A percentile compares a stretch with the other conserved stretches of the same genome.
Conservation (phyloP, 23 red algal species). For the Gracilaria vermiculophylla region DNA sequence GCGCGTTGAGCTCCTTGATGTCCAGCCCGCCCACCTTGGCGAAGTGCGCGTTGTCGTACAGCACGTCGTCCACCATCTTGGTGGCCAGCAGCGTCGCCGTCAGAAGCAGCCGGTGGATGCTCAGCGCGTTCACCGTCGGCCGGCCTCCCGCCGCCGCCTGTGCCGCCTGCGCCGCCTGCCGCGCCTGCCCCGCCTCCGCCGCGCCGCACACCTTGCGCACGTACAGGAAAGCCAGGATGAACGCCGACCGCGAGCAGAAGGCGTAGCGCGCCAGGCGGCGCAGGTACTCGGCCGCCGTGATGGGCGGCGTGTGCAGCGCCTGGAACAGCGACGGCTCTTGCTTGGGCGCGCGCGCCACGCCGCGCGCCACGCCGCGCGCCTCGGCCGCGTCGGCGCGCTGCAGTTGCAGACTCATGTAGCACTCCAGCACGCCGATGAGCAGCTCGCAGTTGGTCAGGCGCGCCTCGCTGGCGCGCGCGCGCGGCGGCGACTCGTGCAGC, state of each 20-base stretch:
- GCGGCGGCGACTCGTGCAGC: neutral
- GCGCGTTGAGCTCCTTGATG: constrained; percentile 60
- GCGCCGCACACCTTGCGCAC: constrained; percentile 4
- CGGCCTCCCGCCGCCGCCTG: too few species aligned
- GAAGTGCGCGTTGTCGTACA: constrained; percentile 82
- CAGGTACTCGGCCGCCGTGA: constrained; percentile 48
- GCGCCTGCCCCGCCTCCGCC: too few species aligned
- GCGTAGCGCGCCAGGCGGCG: constrained; percentile 48
- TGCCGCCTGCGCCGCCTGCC: too few species aligned
- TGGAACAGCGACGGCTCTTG: constrained; percentile 48
- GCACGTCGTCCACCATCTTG: constrained; percentile 78
- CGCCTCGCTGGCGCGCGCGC: neutral
- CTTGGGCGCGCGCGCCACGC: neutral
- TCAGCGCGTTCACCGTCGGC: constrained; percentile 53
- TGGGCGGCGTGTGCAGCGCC: constrained; percentile 44
- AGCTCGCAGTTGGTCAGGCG: constrained; percentile 38
- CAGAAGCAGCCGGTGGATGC: constrained; percentile 82
- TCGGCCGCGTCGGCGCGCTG: neutral
- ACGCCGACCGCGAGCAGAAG: constrained; percentile 63
- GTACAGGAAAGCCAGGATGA: constrained; percentile 57
- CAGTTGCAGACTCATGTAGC: constrained; percentile 26
- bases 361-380: neutral
- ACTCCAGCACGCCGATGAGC: constrained; percentile 53
- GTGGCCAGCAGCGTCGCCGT: constrained; percentile 80
- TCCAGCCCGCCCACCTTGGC: constrained; percentile 82